phyloP scores from a whole-genome alignment of 345 rosid genomes.

The Corchorus olitorius region DNA sequence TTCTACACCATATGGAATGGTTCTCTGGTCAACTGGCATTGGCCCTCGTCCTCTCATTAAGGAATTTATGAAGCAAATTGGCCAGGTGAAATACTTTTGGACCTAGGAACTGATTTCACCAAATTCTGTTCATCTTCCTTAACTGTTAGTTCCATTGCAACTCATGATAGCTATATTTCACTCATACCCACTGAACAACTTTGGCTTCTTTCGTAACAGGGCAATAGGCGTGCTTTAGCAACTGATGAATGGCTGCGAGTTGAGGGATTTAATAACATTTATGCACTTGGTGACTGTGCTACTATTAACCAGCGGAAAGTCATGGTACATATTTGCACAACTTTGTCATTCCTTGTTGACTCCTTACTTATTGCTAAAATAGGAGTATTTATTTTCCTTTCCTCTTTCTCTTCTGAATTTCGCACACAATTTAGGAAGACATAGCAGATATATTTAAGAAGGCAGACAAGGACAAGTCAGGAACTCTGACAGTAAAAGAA shows the following conservation, averaged over 20 bases:
- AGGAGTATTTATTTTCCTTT: neutral
- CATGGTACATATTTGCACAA: constrained; percentile 56
- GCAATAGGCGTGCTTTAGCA: constrained; percentile 84
- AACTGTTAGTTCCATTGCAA: neutral
- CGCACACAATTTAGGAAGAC: constrained; percentile 62
- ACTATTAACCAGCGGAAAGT: constrained; percentile 71
- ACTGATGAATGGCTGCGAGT: constrained; percentile 98
- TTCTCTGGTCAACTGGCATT: constrained; percentile 98
- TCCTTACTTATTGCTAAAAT: neutral
- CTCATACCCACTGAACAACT: neutral
- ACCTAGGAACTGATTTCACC: neutral
- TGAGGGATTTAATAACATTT: constrained; percentile 65
- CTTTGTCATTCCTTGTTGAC: neutral
- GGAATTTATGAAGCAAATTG: constrained; percentile 91
- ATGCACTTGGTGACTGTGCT: constrained; percentile 99
- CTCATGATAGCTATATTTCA: neutral
- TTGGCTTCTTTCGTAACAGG: constrained; percentile 39
- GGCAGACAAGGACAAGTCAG: constrained; percentile 93
- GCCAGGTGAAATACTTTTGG: constrained; percentile 61
- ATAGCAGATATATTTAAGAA: constrained; percentile 72
- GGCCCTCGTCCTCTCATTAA: constrained; percentile 80
- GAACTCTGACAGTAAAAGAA: constrained; percentile 80
- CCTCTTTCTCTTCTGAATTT: constrained; percentile 6
- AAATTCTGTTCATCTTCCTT: neutral
- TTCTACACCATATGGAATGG: constrained; percentile 88